These are phyloP conservation scores for Gossypium anomalum DNA, from an alignment of 345 rosid species.

Conservation along the genomic window DNA sequence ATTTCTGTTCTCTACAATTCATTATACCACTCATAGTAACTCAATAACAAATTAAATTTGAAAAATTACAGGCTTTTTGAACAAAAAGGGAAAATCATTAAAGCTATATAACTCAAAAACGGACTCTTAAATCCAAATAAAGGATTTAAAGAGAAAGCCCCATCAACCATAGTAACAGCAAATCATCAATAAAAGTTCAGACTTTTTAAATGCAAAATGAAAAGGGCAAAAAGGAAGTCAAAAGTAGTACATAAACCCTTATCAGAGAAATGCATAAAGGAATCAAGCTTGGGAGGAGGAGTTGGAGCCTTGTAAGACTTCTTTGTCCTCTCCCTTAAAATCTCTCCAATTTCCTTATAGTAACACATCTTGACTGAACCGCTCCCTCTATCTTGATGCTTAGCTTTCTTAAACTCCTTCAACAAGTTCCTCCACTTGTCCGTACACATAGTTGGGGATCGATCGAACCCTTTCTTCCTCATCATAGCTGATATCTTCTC, in stretches of 20 bases:
- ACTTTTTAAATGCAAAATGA: neutral
- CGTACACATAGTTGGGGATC: slow-evolving; percentile 97
- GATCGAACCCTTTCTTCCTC: slow-evolving; percentile 91
- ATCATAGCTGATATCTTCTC: slow-evolving; percentile 81
- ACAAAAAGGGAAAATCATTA: neutral
- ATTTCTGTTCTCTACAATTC: neutral
- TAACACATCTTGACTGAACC: slow-evolving; percentile 89
- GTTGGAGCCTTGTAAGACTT: slow-evolving; percentile 57
- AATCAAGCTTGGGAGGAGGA: slow-evolving; percentile 64
- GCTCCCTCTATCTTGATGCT: slow-evolving; percentile 67
- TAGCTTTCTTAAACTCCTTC: slow-evolving; percentile 90
- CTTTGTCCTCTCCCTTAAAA: slow-evolving; percentile 78
- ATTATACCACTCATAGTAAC: neutral
- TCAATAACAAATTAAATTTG: neutral
- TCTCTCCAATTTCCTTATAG: slow-evolving; percentile 91
- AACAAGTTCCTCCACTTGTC: slow-evolving; percentile 98
- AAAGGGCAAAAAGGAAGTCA: neutral
- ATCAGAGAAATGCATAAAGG: slow-evolving; percentile 82
- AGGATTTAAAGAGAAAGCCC: neutral
- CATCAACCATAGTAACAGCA: neutral
- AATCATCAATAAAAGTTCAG: neutral
- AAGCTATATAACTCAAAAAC: neutral
- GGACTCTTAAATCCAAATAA: neutral
- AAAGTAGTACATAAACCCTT: slow-evolving; percentile 52
- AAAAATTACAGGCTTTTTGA: neutral